Base-by-base conservation (phyloP, 805 yeast genomes). In the Kockiozyma suomiensis region DNA sequence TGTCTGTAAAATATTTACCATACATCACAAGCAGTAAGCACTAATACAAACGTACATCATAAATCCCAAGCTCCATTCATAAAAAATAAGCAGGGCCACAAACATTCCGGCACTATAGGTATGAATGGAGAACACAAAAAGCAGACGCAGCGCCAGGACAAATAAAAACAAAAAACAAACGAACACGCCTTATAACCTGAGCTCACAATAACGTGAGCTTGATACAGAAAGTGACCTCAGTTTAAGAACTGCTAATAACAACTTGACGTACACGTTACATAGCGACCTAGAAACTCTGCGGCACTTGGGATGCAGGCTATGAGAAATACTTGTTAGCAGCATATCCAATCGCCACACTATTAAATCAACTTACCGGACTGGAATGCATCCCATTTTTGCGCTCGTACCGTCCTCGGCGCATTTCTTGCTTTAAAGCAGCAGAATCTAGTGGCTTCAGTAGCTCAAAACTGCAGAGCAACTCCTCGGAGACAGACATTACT, bases 401-500 rank as follows among this genome's bases (percentile, higher is more conserved):
- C 73, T 92, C 97, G 63, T 88, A 87, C 69, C 88, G 55, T 8
- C 69, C 66, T 13, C 70, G 57, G 67, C 87, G 87, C 97, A 93
- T 90, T 52, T 90, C 94, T 73, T 89, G 97, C 72, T 93, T 92
- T 75, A 94, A 81, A 3, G 97, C 97, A 19, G 88, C 87, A 53
- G 96, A 84, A 75, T 93, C 98, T 68, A 94, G 79, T 7, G 99
- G 99, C 75, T 94, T 97, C 60, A 93, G 79, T 56, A 93, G 81
- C 74, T 93, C 99, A 74, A 93, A 93, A 63, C 94, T 87, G 74
- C 99, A 93, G 58, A 94, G 78, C 66, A 93, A 79, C 69, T 93
- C 97, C 65, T 93, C 97, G 64, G 90, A 84, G 15, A 93, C 98
- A 68, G 96, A 86, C 98, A 93, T 93, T 4, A 93, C 97, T 1